A percentile compares a stretch with the other conserved stretches of the same genome.
phyloP scores from a whole-genome alignment of 768 basidiomycete genomes.

The Serendipita vermifera region DNA sequence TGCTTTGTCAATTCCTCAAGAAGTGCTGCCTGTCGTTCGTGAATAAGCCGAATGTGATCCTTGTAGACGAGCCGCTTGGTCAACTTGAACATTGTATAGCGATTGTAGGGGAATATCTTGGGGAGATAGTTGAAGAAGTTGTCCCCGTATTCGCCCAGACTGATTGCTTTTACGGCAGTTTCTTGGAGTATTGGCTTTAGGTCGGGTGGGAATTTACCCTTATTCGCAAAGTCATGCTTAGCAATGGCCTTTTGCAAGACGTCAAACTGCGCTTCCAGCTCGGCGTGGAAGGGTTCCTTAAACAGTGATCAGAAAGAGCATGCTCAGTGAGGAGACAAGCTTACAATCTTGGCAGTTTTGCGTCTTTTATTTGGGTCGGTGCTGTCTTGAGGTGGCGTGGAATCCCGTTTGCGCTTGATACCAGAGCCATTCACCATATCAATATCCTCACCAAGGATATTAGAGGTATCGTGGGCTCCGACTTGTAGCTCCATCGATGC shows the following conservation, averaged over 20 bases:
- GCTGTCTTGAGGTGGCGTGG: neutral
- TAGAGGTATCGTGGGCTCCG: neutral
- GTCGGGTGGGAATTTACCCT: slow-evolving; percentile 77
- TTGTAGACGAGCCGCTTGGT: slow-evolving; percentile 79
- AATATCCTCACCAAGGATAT: neutral
- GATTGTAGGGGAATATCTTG: slow-evolving; percentile 81
- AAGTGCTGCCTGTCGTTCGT: slow-evolving; percentile 53
- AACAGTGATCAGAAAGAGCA: neutral
- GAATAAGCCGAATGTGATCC: slow-evolving; percentile 55
- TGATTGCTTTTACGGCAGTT: slow-evolving; percentile 65
- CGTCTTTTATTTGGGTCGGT: slow-evolving; percentile 12
- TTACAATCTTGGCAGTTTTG: neutral
- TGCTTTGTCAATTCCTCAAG: slow-evolving; percentile 47
- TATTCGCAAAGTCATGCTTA: slow-evolving; percentile 60
- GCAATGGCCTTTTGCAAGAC: slow-evolving; percentile 47
- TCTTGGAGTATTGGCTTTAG: slow-evolving; percentile 62
- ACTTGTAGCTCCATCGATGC: slow-evolving; percentile 5
- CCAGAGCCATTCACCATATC: slow-evolving; percentile 23
- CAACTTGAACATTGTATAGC: slow-evolving; percentile 93
- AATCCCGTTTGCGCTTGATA: slow-evolving; percentile 28
- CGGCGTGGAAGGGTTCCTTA: slow-evolving; percentile 48
- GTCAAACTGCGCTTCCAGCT: slow-evolving; percentile 48
- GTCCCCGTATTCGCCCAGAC: slow-evolving; percentile 81
- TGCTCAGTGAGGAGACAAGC: neutral
- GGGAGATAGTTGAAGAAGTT: slow-evolving; percentile 87